Base-by-base conservation (phyloP, 2,329 filamentous ascomycete genomes). In the Plenodomus lindquistii region DNA sequence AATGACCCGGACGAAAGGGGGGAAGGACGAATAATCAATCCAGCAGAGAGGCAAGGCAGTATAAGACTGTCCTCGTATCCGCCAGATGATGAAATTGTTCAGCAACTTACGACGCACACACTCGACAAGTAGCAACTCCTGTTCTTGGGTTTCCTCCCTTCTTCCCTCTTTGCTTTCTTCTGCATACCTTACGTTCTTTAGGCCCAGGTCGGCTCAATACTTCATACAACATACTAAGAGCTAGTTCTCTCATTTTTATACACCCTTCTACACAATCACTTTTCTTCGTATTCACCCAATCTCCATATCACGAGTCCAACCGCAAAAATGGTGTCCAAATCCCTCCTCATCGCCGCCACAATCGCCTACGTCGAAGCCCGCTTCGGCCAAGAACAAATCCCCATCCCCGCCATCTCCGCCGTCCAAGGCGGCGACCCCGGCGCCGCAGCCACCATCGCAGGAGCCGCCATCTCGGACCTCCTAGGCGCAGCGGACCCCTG, bases 401-500 rank as follows among this genome's bases (percentile, higher is more conserved):
- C 84, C 41, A 83, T 85, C 42, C 62, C 72, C 19, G 80, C 78
- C 48, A 80, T 87, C 55, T 68, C 72, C 39, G 77, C 77, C 21
- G 78, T 87, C 13, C 68, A 76, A 45, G 74, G 75, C 46, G 85
- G 85, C 43, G 69, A 73, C 35, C 75, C 84, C 1, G 86, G 85
- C 37, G 78, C 79, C 55, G 85, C 86, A 40, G 79, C 78, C 34
- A 87, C 85, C 37, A 80, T 89, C 47, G 81, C 84, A 36, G 85
- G 85, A 44, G 74, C 74, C 15, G 81, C 85, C 22, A 82, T 86
- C 39, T 76, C 80, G 29, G 81, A 84, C 48, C 79, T 89, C 8
- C 78, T 89, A 17, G 86, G 79, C 20, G 85, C 77, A 36, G 81
- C 85, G 51, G 83, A 85, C 70, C 81, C 86, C 29, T 89, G 86